Evolutionary conservation across 257 asterid species (phyloP).

Genomic region (Handroanthus guayacan): DNA sequence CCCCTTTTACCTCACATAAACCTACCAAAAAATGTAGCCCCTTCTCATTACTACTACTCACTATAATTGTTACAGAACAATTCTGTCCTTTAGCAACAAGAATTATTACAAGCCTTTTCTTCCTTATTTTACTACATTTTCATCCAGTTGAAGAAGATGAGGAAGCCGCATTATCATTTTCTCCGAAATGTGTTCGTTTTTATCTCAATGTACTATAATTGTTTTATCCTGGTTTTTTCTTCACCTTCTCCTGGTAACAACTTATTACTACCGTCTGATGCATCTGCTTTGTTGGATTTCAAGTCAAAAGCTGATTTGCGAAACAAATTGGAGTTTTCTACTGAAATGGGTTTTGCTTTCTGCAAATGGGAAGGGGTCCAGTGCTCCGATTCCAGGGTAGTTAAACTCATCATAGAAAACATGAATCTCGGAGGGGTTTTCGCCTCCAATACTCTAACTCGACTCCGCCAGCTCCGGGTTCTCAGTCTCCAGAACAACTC

Average conservation of each 20-base stretch:
- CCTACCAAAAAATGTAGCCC: background rate
- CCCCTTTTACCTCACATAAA: constrained; percentile 9
- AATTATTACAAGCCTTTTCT: background rate
- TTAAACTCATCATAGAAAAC: constrained; percentile 54
- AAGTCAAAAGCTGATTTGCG: constrained; percentile 68
- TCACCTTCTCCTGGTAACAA: constrained; percentile 36
- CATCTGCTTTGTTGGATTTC: constrained; percentile 69
- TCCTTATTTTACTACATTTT: background rate
- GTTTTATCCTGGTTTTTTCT: constrained; percentile 23
- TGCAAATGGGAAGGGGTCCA: constrained; percentile 78
- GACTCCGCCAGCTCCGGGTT: constrained; percentile 69
- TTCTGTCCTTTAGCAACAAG: background rate
- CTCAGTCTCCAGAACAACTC: constrained; percentile 81
- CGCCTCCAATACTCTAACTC: constrained; percentile 53
- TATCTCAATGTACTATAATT: constrained; percentile 28
- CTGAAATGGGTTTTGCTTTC: constrained; percentile 39
- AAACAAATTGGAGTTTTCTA: constrained; percentile 47
- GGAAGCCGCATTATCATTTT: constrained; percentile 21
- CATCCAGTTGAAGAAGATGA: constrained; percentile 25
- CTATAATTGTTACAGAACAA: background rate
- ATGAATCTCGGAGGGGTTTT: constrained; percentile 64
- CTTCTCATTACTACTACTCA: background rate
- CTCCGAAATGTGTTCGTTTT: constrained; percentile 30
- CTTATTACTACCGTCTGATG: constrained; percentile 45
- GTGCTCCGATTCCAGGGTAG: constrained; percentile 54